A percentile compares a stretch with the other conserved stretches of the same genome.
Conservation (phyloP, 148 eudicot genomes). For the Vaccinium myrtillus region DNA sequence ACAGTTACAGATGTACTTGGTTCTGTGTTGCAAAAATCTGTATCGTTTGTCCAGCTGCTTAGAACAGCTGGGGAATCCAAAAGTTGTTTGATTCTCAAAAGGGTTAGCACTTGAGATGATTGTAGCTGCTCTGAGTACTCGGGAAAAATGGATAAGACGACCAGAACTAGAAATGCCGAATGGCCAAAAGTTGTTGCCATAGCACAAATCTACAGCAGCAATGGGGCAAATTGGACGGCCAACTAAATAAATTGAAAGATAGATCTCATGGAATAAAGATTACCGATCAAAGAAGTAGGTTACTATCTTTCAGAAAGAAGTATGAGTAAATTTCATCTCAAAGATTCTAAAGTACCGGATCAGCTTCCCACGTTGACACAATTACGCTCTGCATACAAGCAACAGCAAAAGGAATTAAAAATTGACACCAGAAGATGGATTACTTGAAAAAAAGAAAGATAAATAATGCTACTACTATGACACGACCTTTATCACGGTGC, state of each 20-base stretch:
- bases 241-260: not conserved
- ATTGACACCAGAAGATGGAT: not conserved
- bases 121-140: constrained; percentile 41
- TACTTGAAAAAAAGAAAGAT: not conserved
- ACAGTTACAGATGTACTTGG: constrained; percentile 57
- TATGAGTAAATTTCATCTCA: not conserved
- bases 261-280: not conserved
- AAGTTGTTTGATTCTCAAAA: constrained; percentile 52
- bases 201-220: not conserved
- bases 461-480: not conserved
- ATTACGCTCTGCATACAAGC: constrained; percentile 4
- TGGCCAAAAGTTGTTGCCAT: constrained; percentile 30
- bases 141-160: constrained; percentile 28
- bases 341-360: not conserved
- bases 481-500: not conserved
- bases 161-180: constrained; percentile 24
- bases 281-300: not conserved
- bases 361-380: not conserved
- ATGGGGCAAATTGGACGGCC: not conserved
- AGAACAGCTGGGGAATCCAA: constrained; percentile 52
- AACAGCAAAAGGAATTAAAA: constrained; percentile 7
- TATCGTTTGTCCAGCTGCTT: constrained; percentile 54
- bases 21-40: constrained; percentile 64
- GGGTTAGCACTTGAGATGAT: constrained; percentile 62
- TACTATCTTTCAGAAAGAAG: not conserved